Conservation (phyloP, 1,284 basidiomycete genomes). For the Ustilago esculenta region DNA sequence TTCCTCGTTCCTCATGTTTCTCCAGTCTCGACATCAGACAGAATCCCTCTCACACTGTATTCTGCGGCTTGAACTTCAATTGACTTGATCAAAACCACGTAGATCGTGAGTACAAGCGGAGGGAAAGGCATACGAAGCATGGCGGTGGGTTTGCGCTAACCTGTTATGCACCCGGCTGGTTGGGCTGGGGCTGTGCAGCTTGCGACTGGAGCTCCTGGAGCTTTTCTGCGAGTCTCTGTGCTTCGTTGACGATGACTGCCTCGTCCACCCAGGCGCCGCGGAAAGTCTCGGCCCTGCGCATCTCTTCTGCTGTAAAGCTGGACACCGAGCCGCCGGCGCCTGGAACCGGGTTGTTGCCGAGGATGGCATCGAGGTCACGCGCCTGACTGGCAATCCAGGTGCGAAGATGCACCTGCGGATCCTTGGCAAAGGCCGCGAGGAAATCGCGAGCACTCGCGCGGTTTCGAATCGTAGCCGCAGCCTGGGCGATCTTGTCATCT, state of each 20-base stretch:
- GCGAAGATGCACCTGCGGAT: slow-evolving; percentile 84
- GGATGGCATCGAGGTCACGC: slow-evolving; percentile 83
- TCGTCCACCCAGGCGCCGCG: slow-evolving; percentile 79
- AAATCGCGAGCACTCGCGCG: slow-evolving; percentile 87
- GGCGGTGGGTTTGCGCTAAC: neutral
- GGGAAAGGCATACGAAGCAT: too few species aligned
- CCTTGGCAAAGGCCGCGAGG: slow-evolving; percentile 80
- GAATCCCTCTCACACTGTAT: too few species aligned
- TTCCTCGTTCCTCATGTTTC: too few species aligned
- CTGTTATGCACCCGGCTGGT: slow-evolving; percentile 13
- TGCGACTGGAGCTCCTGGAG: slow-evolving; percentile 54
- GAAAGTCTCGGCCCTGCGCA: slow-evolving; percentile 88
- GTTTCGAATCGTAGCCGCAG: slow-evolving; percentile 76
- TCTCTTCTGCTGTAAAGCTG: slow-evolving; percentile 77
- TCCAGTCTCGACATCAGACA: too few species aligned
- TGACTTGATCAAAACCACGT: too few species aligned
- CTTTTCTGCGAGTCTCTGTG: slow-evolving; percentile 59
- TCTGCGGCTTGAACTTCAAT: too few species aligned
- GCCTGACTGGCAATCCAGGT: slow-evolving; percentile 91
- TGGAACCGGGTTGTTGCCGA: slow-evolving; percentile 71
- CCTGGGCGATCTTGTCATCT: slow-evolving; percentile 77
- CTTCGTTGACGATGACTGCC: slow-evolving; percentile 63
- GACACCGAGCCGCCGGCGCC: slow-evolving; percentile 75
- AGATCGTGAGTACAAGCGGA: too few species aligned
- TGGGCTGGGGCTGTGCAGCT: slow-evolving; percentile 15